Base-by-base conservation (phyloP, 805 yeast species). In the Ogataea pignaliae region DNA sequence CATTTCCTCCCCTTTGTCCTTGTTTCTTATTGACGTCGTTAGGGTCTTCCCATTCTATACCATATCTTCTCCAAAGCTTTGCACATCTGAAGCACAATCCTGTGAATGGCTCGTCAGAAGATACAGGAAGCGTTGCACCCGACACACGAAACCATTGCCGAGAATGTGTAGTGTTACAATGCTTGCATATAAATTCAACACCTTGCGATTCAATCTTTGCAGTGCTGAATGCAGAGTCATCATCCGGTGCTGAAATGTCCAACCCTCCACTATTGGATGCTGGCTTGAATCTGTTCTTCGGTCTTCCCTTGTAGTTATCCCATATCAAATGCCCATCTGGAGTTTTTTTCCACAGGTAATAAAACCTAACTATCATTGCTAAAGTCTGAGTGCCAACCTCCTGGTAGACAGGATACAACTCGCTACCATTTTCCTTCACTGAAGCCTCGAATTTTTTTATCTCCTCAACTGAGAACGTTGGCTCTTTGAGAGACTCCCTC, bases 311-410 rank as follows among this genome's bases (percentile, higher is more conserved):
- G 57, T 66, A 87, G 56, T 83, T 81, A 31, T 88, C 96, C 95
- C 97, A 87, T 14, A 88, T 85, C 35, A 61, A 58, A 49, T 76
- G 81, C 0, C 97, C 97, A 36, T 72, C 72, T 29, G 75, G 68
- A 0, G 96, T 84, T 61, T 90, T 90, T 64, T 90, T 90, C 98
- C 98, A 91, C 42, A 88, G 67, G 56, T 91, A 91, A 57, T 88
- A 91, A 60, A 74, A 89, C 45, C 97, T 66, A 1, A 91, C 98
- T 50, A 89, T 71, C 83, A 83, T 86, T 0, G 90, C 76, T 43
- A 80, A 68, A 0, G 88, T 69, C 54, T 86, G 95, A 0, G 89
- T 75, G 29, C 75, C 75, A n/a, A 91, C 93, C 44, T 75, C 78
- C 57, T 81, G 76, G 50, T 59, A 78, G 0, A 88, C 90, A 0